phyloP scores from a whole-genome alignment of 441 rosid species.

The Heliophila coronopifolia region DNA sequence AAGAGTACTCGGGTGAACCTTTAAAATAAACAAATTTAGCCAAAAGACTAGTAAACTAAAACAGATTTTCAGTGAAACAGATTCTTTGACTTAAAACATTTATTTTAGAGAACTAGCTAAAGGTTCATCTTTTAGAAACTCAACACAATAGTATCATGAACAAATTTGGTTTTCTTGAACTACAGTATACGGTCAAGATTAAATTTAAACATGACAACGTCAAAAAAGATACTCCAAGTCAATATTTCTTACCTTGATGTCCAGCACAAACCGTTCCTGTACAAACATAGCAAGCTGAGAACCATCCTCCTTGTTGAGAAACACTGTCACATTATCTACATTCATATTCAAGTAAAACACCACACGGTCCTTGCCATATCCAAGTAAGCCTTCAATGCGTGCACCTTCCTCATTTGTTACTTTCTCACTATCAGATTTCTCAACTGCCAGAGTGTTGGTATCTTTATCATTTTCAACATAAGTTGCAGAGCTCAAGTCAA shows the following conservation, averaged over 20 bases:
- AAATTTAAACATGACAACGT: conserved; percentile 7
- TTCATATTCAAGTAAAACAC: conserved; percentile 88
- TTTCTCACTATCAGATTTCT: conserved; percentile 43
- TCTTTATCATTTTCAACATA: conserved; percentile 33
- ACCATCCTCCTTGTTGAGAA: conserved; percentile 96
- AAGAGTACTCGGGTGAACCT: conserved; percentile 93
- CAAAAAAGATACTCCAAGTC: conserved; percentile 10
- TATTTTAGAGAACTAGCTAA: conserved; percentile 11
- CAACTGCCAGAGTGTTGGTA: conserved; percentile 33
- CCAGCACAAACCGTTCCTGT: conserved; percentile 87
- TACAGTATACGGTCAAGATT: not conserved
- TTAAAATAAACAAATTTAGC: conserved; percentile 28
- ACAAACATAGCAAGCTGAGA: conserved; percentile 95
- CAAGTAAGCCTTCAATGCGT: conserved; percentile 85
- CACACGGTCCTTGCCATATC: conserved; percentile 93
- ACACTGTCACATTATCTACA: conserved; percentile 80
- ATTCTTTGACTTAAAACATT: conserved; percentile 1
- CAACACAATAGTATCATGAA: conserved; percentile 12
- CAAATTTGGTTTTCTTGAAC: conserved; percentile 13
- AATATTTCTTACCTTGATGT: conserved; percentile 65
- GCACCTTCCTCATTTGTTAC: conserved; percentile 64
- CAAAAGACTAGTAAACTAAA: conserved; percentile 11
- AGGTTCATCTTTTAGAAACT: not conserved
- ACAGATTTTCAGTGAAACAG: not conserved
- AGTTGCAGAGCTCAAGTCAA: conserved; percentile 55